Evolutionary conservation across 306 rosid genomes (phyloP), one percentile per base, ranked within the genome.

Genomic region (Pachyrhizus erosus): DNA sequence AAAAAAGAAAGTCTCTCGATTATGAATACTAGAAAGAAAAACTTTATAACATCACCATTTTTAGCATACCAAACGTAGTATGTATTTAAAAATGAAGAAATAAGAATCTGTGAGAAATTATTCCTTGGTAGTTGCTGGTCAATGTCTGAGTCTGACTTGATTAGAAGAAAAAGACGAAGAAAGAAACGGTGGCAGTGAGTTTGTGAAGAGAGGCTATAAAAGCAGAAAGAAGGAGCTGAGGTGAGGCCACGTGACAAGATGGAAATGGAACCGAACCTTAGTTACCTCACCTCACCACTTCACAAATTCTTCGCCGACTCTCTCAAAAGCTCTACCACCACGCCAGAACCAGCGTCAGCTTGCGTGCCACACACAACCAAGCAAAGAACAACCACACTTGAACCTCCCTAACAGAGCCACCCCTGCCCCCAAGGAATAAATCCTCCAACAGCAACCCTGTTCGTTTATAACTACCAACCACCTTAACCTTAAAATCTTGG

Each of bases 241-340:
- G 18, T 20, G 23, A 23, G 37, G 80, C 20, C 85, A 81, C 85
- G 67, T 81, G 70, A 78, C 75, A 37, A 62, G 31, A 82, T 23
- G 48, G 18, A 76, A 76, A 76, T 46, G 75, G 84, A 78, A 84
- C 81, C 84, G 43, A 48, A 51, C 45, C 69, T 39, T 55, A 11
- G 29, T 54, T 20, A 66, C 64, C 77, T 37, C 20, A 74, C 40
- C 70, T 80, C 14, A 40, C 51, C 62, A 70, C 67, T 4, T 75
- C 18, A 75, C 54, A 75, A 81, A 75, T 76, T 82, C 86, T 24
- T 20, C 45, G 51, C 83, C 86, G 78, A 70, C 78, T n/a, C 83
- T 31, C 26, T 62, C 34, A 45, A 62, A 61, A 24, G 9, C 72
- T 33, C 54, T 37, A 3, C 75, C 3, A 23, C 42, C 76, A 83